phyloP scores from a whole-genome alignment of 768 basidiomycete species.

The Collybia sordida region DNA sequence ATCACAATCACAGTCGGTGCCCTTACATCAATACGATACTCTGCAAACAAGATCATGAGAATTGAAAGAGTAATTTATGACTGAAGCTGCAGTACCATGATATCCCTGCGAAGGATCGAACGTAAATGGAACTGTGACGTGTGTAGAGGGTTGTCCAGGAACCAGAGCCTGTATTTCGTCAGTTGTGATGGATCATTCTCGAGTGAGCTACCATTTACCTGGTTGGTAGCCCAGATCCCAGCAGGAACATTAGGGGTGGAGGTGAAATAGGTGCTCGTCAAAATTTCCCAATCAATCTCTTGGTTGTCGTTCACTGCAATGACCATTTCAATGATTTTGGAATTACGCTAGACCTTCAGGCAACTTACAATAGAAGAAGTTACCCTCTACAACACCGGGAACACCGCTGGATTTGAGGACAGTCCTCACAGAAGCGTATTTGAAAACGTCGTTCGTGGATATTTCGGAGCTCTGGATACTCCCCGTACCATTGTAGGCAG shows the following conservation, averaged over 20 bases:
- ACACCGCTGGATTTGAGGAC: constrained; percentile 31
- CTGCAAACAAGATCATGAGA: constrained; percentile 12
- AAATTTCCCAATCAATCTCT: constrained; percentile 33
- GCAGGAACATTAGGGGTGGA: constrained; percentile 25
- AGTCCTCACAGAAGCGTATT: constrained; percentile 34
- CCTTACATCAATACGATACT: constrained; percentile 35
- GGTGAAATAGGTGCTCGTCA: constrained; percentile 30
- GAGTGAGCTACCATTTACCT: constrained; percentile 16
- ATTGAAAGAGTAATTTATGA: background rate
- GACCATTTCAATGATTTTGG: background rate
- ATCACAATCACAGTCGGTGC: background rate
- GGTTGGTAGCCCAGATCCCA: constrained; percentile 37
- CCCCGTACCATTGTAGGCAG: constrained; percentile 27
- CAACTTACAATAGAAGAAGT: constrained; percentile 33
- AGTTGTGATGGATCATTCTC: background rate
- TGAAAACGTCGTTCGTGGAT: constrained; percentile 23
- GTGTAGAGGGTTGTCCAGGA: constrained; percentile 15
- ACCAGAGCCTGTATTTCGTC: constrained; percentile 16
- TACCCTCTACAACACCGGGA: constrained; percentile 33
- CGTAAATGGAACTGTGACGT: constrained; percentile 24
- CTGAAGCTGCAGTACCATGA: constrained; percentile 24
- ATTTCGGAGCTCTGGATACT: constrained; percentile 28
- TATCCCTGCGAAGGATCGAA: constrained; percentile 32
- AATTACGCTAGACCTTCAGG: background rate
- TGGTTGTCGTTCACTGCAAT: constrained; percentile 26